These are phyloP conservation scores for Tetrapisispora phaffii DNA, from an alignment of 805 yeast genomes.

Conservation along the genomic window DNA sequence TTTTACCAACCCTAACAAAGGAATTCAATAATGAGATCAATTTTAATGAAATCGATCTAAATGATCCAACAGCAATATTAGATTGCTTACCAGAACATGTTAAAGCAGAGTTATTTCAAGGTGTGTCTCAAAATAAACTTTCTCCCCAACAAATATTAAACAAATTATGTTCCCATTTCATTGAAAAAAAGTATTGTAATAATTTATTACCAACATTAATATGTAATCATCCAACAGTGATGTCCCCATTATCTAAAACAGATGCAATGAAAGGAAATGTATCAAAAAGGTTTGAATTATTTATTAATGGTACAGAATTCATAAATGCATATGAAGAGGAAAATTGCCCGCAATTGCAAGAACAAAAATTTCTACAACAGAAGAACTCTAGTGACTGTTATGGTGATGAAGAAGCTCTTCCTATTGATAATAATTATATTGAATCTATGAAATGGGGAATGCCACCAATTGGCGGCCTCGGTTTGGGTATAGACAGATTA, in stretches of 20 bases:
- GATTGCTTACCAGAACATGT: slow-evolving; percentile 7
- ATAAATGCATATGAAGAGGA: slow-evolving; percentile 96
- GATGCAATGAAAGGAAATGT: slow-evolving; percentile 26
- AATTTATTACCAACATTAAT: slow-evolving; percentile 54
- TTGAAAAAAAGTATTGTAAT: slow-evolving; percentile 53
- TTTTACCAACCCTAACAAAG: slow-evolving; percentile 21
- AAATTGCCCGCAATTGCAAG: slow-evolving; percentile 71
- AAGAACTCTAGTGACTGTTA: slow-evolving; percentile 36
- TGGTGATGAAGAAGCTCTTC: slow-evolving; percentile 50
- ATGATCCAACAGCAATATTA: slow-evolving; percentile 15
- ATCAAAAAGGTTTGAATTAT: slow-evolving; percentile 75
- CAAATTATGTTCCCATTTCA: slow-evolving; percentile 44
- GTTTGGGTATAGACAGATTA: slow-evolving; percentile 84
- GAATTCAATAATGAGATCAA: slow-evolving; percentile 16
- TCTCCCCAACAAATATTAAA: slow-evolving; percentile 59
- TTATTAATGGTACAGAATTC: slow-evolving; percentile 69
- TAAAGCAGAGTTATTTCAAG: slow-evolving; percentile 1
- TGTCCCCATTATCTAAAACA: slow-evolving; percentile 87
- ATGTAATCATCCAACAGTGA: slow-evolving; percentile 68
- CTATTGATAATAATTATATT: slow-evolving; percentile 66
- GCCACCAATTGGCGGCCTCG: slow-evolving; percentile 99
- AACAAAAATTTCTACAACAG: slow-evolving; percentile 52
- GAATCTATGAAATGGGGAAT: slow-evolving; percentile 81
- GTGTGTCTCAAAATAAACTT: not conserved
- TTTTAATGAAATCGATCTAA: slow-evolving; percentile 27